Percentiles rank a stretch among this genome's conserved stretches.
phyloP scores from a whole-genome alignment of 1,284 basidiomycete species.

The Cryptococcus jaspeensis region DNA sequence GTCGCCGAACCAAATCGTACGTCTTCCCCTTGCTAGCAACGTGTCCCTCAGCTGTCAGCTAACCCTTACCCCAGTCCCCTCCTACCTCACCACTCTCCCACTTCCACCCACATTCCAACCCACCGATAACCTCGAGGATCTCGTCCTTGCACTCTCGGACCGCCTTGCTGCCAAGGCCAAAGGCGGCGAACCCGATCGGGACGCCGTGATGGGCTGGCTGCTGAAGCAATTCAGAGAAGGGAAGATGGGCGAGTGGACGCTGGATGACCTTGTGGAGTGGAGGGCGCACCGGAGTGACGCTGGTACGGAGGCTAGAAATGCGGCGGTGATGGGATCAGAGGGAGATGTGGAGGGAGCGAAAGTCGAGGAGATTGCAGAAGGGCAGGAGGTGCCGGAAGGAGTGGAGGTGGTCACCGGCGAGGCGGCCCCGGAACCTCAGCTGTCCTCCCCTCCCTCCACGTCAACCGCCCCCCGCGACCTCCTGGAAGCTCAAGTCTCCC shows the following conservation, averaged over 20 bases:
- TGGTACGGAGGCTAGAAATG: too few species aligned
- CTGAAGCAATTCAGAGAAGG: conserved; percentile 78
- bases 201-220: conserved; percentile 74
- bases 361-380: too few species aligned
- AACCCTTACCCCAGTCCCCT: conserved; percentile 16
- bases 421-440: too few species aligned
- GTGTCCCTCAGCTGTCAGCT: conserved; percentile 54
- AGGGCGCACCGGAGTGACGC: too few species aligned
- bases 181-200: conserved; percentile 68
- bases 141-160: conserved; percentile 67
- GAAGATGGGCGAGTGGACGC: conserved; percentile 57
- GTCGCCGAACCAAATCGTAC: conserved; percentile 18
- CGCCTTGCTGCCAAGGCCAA: conserved; percentile 76
- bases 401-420: too few species aligned
- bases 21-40: conserved; percentile 11
- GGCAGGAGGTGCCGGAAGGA: too few species aligned
- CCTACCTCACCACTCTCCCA: conserved; percentile 63
- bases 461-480: neutral
- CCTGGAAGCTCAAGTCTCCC: conserved; percentile 20
- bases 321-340: too few species aligned
- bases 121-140: conserved; percentile 61
- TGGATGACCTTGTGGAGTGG: conserved; percentile 51
- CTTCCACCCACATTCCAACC: conserved; percentile 56
- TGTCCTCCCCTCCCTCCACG: too few species aligned
- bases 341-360: too few species aligned